Evolutionary conservation across 2,329 filamentous ascomycete genomes (phyloP).

Genomic region (Alternaria arbusti): DNA sequence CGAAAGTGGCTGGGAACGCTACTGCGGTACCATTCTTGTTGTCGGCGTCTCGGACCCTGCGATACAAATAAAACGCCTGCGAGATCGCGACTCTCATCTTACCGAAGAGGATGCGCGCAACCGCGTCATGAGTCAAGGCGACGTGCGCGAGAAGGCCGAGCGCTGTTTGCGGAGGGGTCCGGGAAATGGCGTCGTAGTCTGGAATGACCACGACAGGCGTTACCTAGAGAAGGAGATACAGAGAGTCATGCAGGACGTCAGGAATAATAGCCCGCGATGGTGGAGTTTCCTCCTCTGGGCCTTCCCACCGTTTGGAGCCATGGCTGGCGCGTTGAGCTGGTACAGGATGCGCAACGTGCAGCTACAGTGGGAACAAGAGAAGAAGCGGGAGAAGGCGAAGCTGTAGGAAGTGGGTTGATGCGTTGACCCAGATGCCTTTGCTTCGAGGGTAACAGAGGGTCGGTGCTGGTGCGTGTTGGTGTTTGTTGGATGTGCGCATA

Average conservation of each 20-base stretch:
- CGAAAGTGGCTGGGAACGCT: slow-evolving; percentile 82
- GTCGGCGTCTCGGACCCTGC: slow-evolving; percentile 82
- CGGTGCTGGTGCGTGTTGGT: slow-evolving; percentile 9
- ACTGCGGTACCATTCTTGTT: slow-evolving; percentile 85
- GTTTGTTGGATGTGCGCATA: slow-evolving; percentile 14
- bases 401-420: slow-evolving; percentile 48
- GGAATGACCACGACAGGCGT: slow-evolving; percentile 82
- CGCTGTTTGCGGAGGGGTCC: slow-evolving; percentile 70
- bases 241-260: slow-evolving; percentile 69
- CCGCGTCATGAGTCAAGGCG: slow-evolving; percentile 83
- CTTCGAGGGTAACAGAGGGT: background rate
- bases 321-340: slow-evolving; percentile 73
- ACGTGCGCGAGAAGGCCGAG: slow-evolving; percentile 82
- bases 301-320: slow-evolving; percentile 76
- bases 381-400: slow-evolving; percentile 64
- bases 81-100: slow-evolving; percentile 77
- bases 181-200: slow-evolving; percentile 77
- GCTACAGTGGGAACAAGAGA: slow-evolving; percentile 70
- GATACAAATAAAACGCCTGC: slow-evolving; percentile 81
- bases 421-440: background rate
- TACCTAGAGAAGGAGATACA: slow-evolving; percentile 72
- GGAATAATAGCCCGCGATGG: slow-evolving; percentile 72
- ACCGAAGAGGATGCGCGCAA: slow-evolving; percentile 86
- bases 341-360: slow-evolving; percentile 75
- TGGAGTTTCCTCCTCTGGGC: slow-evolving; percentile 76